phyloP scores from a whole-genome alignment of 352 stramenopile species.

The Pythium pectinolyticum region DNA sequence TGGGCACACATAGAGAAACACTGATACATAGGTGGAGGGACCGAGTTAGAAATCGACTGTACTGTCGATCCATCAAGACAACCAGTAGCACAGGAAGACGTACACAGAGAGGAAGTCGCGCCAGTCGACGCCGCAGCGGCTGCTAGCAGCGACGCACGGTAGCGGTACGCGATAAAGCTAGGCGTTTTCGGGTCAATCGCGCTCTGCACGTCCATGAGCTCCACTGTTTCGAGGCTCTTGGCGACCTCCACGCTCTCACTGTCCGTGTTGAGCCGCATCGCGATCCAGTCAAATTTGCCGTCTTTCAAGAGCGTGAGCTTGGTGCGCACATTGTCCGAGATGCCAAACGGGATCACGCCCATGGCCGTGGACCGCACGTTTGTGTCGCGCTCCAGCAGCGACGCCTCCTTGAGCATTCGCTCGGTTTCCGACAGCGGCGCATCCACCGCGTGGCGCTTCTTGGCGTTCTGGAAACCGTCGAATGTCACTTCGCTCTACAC shows the following conservation, averaged over 20 bases:
- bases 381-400: conserved; percentile 77
- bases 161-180: conserved; percentile 82
- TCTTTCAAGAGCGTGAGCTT: conserved; percentile 77
- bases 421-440: conserved; percentile 86
- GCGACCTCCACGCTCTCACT: conserved; percentile 76
- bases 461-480: conserved; percentile 68
- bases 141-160: conserved; percentile 42
- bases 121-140: conserved; percentile 29
- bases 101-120: conserved; percentile 24
- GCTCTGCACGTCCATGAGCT: conserved; percentile 60
- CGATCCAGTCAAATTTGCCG: conserved; percentile 87
- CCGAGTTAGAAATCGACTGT: neutral
- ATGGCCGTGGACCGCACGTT: conserved; percentile 89
- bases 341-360: conserved; percentile 85
- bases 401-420: conserved; percentile 76
- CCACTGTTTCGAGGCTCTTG: conserved; percentile 75
- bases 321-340: conserved; percentile 79
- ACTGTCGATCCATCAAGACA: neutral
- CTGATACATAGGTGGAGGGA: conserved; percentile 23
- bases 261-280: conserved; percentile 80
- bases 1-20: conserved; percentile 90
- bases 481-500: conserved; percentile 73
- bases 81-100: neutral
- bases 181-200: conserved; percentile 63
- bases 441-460: conserved; percentile 68